Percentiles rank a stretch among this genome's conserved stretches.
Evolutionary conservation across 1,284 basidiomycete species (phyloP).

Genomic region (Leucoagaricus sp.): DNA sequence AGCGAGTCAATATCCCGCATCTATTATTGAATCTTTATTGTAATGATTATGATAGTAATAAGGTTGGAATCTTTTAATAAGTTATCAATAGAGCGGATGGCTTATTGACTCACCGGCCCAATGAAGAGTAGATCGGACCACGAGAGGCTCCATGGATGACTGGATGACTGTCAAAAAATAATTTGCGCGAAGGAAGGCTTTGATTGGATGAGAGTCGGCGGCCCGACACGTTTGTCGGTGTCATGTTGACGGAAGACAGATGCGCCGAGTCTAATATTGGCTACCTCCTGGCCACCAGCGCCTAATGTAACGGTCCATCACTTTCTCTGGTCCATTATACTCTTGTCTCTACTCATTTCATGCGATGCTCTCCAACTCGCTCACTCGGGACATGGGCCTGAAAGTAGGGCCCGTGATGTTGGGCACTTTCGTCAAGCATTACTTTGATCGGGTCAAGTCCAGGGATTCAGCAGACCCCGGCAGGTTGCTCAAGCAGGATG

Average conservation of each 20-base stretch:
- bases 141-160: too few species aligned
- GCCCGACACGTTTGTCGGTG: too few species aligned
- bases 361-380: conserved; percentile 27
- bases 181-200: too few species aligned
- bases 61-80: too few species aligned
- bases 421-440: conserved; percentile 83
- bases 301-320: not conserved
- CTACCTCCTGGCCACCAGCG: not conserved
- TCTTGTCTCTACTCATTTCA: not conserved
- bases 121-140: too few species aligned
- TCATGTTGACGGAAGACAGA: not conserved
- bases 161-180: too few species aligned
- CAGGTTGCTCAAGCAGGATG: conserved; percentile 67
- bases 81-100: too few species aligned
- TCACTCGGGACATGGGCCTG: conserved; percentile 63
- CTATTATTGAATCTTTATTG: too few species aligned
- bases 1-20: too few species aligned
- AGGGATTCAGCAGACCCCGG: conserved; percentile 28
- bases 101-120: too few species aligned
- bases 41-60: too few species aligned
- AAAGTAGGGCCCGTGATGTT: conserved; percentile 74
- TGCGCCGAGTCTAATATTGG: not conserved
- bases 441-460: conserved; percentile 65
- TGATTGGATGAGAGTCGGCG: too few species aligned
- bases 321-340: not conserved